Conservation (phyloP, 768 basidiomycete genomes). For the Amanita jacksonii region DNA sequence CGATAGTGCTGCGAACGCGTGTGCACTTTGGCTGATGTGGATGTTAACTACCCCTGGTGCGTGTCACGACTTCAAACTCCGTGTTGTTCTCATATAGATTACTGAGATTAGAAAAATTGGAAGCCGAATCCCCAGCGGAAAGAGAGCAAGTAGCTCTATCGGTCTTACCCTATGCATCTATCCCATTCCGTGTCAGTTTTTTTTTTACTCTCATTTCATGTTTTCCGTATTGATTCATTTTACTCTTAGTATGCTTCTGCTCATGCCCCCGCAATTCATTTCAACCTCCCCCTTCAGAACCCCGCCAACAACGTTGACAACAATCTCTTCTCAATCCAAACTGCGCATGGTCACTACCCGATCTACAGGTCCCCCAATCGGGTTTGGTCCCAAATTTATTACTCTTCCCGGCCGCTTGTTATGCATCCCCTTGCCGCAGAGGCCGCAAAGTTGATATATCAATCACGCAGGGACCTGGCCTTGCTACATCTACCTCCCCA, state of each 20-base stretch:
- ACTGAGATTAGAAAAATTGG: constrained; percentile 17
- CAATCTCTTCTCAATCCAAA: constrained; percentile 18
- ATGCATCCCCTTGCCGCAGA: constrained; percentile 37
- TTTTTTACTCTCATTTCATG: constrained; percentile 7
- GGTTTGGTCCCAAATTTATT: constrained; percentile 22
- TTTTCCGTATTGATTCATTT: no score
- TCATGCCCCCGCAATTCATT: constrained; percentile 55
- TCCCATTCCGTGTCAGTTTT: constrained; percentile 36
- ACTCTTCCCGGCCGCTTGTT: constrained; percentile 18
- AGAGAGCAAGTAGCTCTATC: constrained; percentile 20
- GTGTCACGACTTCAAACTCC: background rate
- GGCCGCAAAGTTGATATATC: constrained; percentile 56
- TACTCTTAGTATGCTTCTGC: constrained; percentile 41
- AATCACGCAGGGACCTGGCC: constrained; percentile 43
- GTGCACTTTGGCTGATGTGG: constrained; percentile 60
- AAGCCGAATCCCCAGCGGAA: constrained; percentile 15
- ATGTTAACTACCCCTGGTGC: constrained; percentile 35
- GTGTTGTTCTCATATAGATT: constrained; percentile 1
- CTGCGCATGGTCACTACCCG: constrained; percentile 38
- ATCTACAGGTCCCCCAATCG: constrained; percentile 23
- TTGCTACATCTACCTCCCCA: constrained; percentile 33
- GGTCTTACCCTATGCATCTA: constrained; percentile 26
- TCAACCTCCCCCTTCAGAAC: constrained; percentile 36
- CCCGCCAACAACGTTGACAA: constrained; percentile 9
- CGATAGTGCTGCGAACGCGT: constrained; percentile 37